Evolutionary conservation across 2,329 filamentous ascomycete species (phyloP), one percentile per base, ranked within the genome.

Genomic region (Tolypocladium ophioglossoides): DNA sequence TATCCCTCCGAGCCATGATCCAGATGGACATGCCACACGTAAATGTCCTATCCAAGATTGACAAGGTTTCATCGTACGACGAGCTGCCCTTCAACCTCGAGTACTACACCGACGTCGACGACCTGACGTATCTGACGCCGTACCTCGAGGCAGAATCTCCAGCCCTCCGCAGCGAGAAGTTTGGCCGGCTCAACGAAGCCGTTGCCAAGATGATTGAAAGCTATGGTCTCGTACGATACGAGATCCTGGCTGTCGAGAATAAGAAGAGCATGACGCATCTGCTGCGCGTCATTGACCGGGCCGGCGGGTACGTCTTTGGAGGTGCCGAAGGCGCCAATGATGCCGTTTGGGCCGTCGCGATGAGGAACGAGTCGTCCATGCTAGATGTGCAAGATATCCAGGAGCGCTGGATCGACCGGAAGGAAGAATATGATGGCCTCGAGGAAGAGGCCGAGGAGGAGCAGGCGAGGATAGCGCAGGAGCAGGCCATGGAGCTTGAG

Each of bases 21-120:
- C 94, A 97, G 72, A 92, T 99, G 81, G 94, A 97, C 66, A 87
- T 97, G 57, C 91, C 94, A 1, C 90, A 96, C 66, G 78, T 99
- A 61, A 99, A 99, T 66, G 89, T 99, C 58, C 80, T 99, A 30
- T 96, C 91, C 55, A 99, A 99, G 73, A 95, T 99, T 72, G 94
- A 99, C 72, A 96, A 96, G 66, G 78, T 99, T 53, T 77, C 85
- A 38, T 83, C 86, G 52, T 96, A 96, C 66, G 86, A 89, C 49
- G 83, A 89, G 30, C 78, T 99, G 0, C 90, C 91, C 0, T 96
- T 99, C 76, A 96, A 96, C 64, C 84, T 99, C 56, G 91, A 96
- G 60, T 99, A 86, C 71, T 99, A 97, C 70, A 97, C 94, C 57
- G 92, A 99, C 69, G 92, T 97, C 9, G 91, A 99, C 70, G 91